Percentiles rank a stretch among this genome's conserved stretches.
Conservation (phyloP, 108 stramenopile species). For the Nannochloropsis salina region DNA sequence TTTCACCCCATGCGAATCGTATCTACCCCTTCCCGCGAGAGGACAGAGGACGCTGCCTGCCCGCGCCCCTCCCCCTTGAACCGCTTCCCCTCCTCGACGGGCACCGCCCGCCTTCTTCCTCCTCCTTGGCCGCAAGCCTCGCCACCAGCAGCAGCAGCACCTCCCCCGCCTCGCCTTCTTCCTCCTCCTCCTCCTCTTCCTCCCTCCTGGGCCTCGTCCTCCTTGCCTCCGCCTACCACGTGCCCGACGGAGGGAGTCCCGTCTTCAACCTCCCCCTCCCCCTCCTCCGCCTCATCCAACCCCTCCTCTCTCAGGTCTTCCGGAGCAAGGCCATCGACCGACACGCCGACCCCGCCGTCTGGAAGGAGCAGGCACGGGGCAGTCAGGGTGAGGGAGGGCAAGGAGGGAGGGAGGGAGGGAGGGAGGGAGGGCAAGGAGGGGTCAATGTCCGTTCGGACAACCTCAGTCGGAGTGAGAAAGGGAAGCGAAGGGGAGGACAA, state of each 20-base stretch:
- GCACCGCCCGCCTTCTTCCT: no score
- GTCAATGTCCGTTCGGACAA: no score
- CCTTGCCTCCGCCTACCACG: conserved; percentile 6
- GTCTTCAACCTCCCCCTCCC: conserved; percentile 9
- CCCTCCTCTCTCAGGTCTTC: not conserved
- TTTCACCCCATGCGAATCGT: no score
- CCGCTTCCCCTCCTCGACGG: no score
- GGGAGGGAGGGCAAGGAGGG: no score
- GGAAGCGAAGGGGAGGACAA: no score
- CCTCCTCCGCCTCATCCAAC: not conserved
- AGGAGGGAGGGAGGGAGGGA: not conserved
- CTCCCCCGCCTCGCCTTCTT: not conserved
- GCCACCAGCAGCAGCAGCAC: not conserved
- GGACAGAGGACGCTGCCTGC: no score
- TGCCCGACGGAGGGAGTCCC: not conserved
- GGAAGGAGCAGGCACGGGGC: not conserved
- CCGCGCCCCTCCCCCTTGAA: no score
- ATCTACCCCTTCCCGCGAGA: no score
- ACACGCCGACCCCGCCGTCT: not conserved
- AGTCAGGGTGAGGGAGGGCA: no score
- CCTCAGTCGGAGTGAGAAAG: no score
- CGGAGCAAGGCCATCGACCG: not conserved
- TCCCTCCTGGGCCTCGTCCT: not conserved
- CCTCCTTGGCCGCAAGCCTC: not conserved
- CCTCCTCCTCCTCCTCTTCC: not conserved